These are phyloP conservation scores for Aureoboletus auriporus DNA, from an alignment of 768 basidiomycete species.

Conservation along the genomic window DNA sequence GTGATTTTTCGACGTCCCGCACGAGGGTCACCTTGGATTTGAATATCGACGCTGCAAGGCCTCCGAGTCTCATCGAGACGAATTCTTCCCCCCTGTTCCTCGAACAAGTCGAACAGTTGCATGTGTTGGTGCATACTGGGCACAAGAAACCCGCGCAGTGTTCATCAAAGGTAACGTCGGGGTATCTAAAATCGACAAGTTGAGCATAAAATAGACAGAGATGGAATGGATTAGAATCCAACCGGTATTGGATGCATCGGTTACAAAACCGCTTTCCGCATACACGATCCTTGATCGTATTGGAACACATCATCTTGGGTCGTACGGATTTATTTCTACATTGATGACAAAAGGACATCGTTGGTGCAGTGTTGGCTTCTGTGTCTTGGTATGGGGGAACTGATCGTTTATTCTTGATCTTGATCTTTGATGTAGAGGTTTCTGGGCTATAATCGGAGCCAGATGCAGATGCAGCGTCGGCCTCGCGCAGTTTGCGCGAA, in stretches of 20 bases:
- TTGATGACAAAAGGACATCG: slow-evolving; percentile 33
- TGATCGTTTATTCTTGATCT: slow-evolving; percentile 3
- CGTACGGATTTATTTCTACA: slow-evolving; percentile 25
- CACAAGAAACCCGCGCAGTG: slow-evolving; percentile 34
- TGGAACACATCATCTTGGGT: slow-evolving; percentile 37
- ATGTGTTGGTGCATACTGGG: slow-evolving; percentile 41
- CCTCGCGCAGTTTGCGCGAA: slow-evolving; percentile 16
- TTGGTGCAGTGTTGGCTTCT: neutral
- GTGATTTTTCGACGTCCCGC: slow-evolving; percentile 11
- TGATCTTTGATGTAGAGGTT: slow-evolving; percentile 1
- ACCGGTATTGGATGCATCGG: slow-evolving; percentile 34
- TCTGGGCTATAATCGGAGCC: slow-evolving; percentile 15
- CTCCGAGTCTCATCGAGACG: slow-evolving; percentile 29
- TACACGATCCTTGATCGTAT: slow-evolving; percentile 5
- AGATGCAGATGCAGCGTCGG: slow-evolving; percentile 1
- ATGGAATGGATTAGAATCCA: neutral
- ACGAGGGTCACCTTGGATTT: slow-evolving; percentile 23
- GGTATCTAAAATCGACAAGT: slow-evolving; percentile 29
- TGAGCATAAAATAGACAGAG: neutral
- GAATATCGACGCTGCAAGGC: slow-evolving; percentile 18
- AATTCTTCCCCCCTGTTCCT: slow-evolving; percentile 45
- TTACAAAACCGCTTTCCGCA: slow-evolving; percentile 36
- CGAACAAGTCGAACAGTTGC: slow-evolving; percentile 48
- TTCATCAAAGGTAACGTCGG: slow-evolving; percentile 34
- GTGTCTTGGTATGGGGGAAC: neutral